These are phyloP conservation scores for Globisporangium echinulatum DNA, from an alignment of 352 stramenopile species.

Conservation along the genomic window DNA sequence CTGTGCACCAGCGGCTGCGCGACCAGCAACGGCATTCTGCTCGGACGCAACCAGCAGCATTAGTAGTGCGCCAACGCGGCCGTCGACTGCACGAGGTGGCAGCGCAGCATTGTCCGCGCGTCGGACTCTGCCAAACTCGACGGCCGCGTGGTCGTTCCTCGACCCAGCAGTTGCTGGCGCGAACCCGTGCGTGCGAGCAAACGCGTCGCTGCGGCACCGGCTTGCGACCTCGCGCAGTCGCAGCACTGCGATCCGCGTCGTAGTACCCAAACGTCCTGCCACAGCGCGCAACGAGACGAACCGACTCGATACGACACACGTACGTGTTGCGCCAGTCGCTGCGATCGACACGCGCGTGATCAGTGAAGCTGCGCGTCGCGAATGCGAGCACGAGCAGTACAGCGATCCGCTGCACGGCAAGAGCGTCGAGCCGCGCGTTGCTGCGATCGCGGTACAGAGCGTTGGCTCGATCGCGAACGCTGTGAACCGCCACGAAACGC, in stretches of 20 bases:
- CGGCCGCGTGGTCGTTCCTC: constrained; percentile 6
- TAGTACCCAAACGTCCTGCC: constrained; percentile 4
- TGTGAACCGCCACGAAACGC: constrained; percentile 30
- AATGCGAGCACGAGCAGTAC: constrained; percentile 40
- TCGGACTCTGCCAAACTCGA: constrained; percentile 1
- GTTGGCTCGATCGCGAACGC: constrained; percentile 22
- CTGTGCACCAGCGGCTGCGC: neutral
- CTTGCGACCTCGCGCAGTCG: constrained; percentile 7
- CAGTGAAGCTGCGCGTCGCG: constrained; percentile 32
- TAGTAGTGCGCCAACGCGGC: constrained; percentile 1
- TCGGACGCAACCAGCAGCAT: neutral
- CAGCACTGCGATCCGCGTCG: neutral
- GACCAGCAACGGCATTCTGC: neutral
- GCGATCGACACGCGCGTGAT: constrained; percentile 20
- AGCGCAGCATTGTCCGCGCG: neutral
- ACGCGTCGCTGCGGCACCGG: neutral
- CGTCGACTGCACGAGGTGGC: neutral
- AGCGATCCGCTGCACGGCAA: constrained; percentile 33
- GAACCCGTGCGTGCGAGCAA: neutral
- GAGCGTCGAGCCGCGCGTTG: constrained; percentile 35
- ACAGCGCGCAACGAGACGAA: constrained; percentile 1
- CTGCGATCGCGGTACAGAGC: constrained; percentile 16
- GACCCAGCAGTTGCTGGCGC: neutral
- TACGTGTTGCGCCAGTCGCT: neutral
- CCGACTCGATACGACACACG: neutral